Evolutionary conservation across 2,329 filamentous ascomycete species (phyloP), one percentile per base, ranked within the genome.

Genomic region (Penicillium vulpinum): DNA sequence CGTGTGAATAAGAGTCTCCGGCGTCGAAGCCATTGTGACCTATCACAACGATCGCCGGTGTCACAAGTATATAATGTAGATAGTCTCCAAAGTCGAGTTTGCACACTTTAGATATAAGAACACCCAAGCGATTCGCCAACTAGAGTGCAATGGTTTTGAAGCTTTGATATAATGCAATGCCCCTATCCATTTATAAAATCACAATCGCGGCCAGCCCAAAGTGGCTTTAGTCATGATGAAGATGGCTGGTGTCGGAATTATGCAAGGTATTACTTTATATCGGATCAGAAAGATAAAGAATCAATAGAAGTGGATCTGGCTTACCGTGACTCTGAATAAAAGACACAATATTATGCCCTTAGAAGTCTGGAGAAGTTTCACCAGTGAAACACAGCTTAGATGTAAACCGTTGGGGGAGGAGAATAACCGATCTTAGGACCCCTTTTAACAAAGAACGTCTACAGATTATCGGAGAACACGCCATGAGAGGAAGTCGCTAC

Each of bases 121-220:
- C 5, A 13, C 31, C 29, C 21, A 4, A 35, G 15, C 31, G 15
- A 35, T 5, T 39, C 18, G 35, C 47, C 15, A 39, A 49, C 28
- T 18, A 18, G 18, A 43, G 8, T 24, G 15, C 16, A 44, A 44
- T 16, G 16, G 2, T 26, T 29, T 51, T 15, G 21, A 45, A 16
- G 28, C 28, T 26, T 56, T 21, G 21, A 21, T 33, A 15, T 31
- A 21, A 18, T 38, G 18, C 39, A 35, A 45, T 41, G 54, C 56
- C 26, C 51, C 45, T 54, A 61, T 64, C 60, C 62, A 58, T 59
- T 35, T 65, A 63, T 64, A 54, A 61, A 61, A 63, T 64, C 57
- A 51, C 49, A 46, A 61, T 61, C 43, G 54, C 45, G 53, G 35
- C 44, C 44, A 49, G 44, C 11, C 44, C 43, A 24, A 41, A 50